Evolutionary conservation across 495 filamentous ascomycete genomes (phyloP).

Genomic region (Aspergillus cavernicola): DNA sequence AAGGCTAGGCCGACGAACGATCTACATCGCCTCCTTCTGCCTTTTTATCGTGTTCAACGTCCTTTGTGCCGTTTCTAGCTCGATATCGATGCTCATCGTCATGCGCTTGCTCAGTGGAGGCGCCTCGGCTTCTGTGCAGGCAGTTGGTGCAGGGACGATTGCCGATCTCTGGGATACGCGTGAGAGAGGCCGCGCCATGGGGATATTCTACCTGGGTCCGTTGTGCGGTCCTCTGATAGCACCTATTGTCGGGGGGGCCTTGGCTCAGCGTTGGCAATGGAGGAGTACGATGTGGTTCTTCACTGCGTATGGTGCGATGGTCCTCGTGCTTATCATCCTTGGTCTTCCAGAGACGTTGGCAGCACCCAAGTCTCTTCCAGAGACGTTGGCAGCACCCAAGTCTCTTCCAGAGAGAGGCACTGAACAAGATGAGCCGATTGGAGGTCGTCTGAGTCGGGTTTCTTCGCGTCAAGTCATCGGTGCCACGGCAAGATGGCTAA

Average conservation of each 20-base stretch:
- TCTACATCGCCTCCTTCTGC: slow-evolving; percentile 79
- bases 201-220: slow-evolving; percentile 87
- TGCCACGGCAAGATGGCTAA: slow-evolving; percentile 50
- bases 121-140: slow-evolving; percentile 82
- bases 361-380: slow-evolving; percentile 43
- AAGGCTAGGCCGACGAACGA: slow-evolving; percentile 72
- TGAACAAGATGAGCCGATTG: slow-evolving; percentile 19
- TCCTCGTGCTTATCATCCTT: slow-evolving; percentile 60
- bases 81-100: slow-evolving; percentile 80
- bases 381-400: slow-evolving; percentile 48
- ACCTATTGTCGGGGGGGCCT: slow-evolving; percentile 80
- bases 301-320: slow-evolving; percentile 66
- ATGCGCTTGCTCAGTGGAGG: slow-evolving; percentile 81
- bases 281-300: slow-evolving; percentile 86
- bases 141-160: slow-evolving; percentile 89
- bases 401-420: slow-evolving; percentile 11
- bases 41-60: slow-evolving; percentile 78
- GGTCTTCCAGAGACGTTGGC: slow-evolving; percentile 67
- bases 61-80: slow-evolving; percentile 66
- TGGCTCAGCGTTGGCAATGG: slow-evolving; percentile 73
- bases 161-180: slow-evolving; percentile 84
- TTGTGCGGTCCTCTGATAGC: slow-evolving; percentile 80
- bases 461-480: slow-evolving; percentile 61
- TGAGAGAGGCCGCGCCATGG: slow-evolving; percentile 86
- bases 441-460: slow-evolving; percentile 46